Evolutionary conservation across 2,329 filamentous ascomycete species (phyloP), one percentile per base, ranked within the genome.

Genomic region (Tolypocladium amazonense): DNA sequence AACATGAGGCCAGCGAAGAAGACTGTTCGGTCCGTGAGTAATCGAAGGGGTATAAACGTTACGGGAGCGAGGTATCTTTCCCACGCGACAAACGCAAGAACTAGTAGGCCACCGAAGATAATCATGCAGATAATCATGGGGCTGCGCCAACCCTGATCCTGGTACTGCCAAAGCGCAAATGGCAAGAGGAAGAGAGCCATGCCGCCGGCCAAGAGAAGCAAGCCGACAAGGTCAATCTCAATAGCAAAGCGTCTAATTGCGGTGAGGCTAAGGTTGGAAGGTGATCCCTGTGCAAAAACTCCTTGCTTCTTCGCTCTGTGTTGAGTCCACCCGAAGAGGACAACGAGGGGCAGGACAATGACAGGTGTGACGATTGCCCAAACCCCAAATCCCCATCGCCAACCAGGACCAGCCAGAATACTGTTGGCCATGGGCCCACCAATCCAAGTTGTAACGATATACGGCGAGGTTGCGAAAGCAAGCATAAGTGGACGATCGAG

Each of bases 351-450:
- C 20, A 80, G 63, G 59, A 82, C 82, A 56, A 86, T 79, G 35
- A 82, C 73, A 1, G 85, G 85, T 15, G 83, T 72, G 63, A 89
- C 80, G 65, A 90, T 86, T 59, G 81, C 76, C 72, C 84, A 89
- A 62, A 82, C 77, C 56, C 86, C 87, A 63, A 86, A 86, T 3
- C 81, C 86, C 87, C 87, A 90, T 59, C 86, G 79, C 81, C 83
- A 89, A 56, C 79, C 82, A 8, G 78, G 73, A 25, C 78, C 72
- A 8, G 70, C 62, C 35, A 83, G 73, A 58, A 87, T 79, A 0
- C 73, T 71, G 18, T 81, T 73, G 0, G 81, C 79, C 58, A 86
- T 80, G 35, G 79, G 80, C 0, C 83, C 80, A 4, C 84, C 83
- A 27, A 83, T 79, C 75, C 84, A 89, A 7, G 85, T 83, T 0